Evolutionary conservation across 306 rosid genomes (phyloP).

Genomic region (Oemleria cerasiformis): DNA sequence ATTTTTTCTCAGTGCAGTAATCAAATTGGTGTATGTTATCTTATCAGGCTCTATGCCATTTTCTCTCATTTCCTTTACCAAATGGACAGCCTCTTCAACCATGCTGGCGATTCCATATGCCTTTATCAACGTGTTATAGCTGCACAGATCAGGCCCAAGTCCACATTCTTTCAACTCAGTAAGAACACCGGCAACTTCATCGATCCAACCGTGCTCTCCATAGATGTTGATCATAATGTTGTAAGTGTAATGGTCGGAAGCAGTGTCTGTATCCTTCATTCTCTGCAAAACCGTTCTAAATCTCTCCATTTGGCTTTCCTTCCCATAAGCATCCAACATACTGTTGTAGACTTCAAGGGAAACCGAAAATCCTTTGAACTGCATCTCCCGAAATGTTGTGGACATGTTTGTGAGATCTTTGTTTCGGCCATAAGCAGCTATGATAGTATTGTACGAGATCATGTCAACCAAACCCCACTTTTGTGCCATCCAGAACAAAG

Average conservation of each 20-base stretch:
- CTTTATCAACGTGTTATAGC: constrained; percentile 89
- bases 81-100: constrained; percentile 79
- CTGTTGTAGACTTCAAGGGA: constrained; percentile 88
- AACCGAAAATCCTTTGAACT: constrained; percentile 78
- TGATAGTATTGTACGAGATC: constrained; percentile 80
- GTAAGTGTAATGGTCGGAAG: constrained; percentile 74
- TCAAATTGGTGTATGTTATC: constrained; percentile 67
- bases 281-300: constrained; percentile 59
- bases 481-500: constrained; percentile 69
- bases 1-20: constrained; percentile 60
- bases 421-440: constrained; percentile 71
- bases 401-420: constrained; percentile 74
- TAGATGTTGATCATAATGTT: constrained; percentile 84
- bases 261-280: constrained; percentile 65
- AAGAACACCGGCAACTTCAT: constrained; percentile 61
- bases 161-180: constrained; percentile 67
- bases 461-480: constrained; percentile 67
- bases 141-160: constrained; percentile 67
- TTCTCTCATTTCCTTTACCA: constrained; percentile 84
- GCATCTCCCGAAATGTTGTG: constrained; percentile 56
- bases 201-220: constrained; percentile 89
- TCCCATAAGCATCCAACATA: constrained; percentile 90
- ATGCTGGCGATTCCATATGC: constrained; percentile 93
- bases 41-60: constrained; percentile 81
- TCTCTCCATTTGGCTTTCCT: constrained; percentile 67